Evolutionary conservation across 148 eudicot genomes (phyloP), one percentile per base, ranked within the genome.

Genomic region (Silene latifolia): DNA sequence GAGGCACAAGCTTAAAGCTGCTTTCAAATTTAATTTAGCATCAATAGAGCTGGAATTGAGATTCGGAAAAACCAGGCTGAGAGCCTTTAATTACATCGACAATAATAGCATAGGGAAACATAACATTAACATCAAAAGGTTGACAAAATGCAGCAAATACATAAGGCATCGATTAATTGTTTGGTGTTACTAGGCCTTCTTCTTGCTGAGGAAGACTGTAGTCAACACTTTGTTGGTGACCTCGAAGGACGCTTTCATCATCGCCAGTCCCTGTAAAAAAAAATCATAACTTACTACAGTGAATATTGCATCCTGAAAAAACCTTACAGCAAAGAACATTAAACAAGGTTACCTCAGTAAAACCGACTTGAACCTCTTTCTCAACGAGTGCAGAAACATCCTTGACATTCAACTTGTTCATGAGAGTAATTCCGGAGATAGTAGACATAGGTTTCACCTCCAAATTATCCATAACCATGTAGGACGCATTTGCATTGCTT

Each of bases 171-270:
- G 29, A n/a, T n/a, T 27, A 27, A 27, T 27, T 1, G 29, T 27
- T 1, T 27, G 29, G 3, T 27, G 29, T 3, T 27, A 27, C 29
- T 27, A 27, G 29, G 29, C 0, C 1, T 20, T n/a, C 75, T 54
- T 72, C 67, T 59, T 59, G 39, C 2, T 12, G 47, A 79, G 82
- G 54, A 80, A 80, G 15, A 80, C 82, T 44, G 61, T 27, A 10
- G 82, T 75, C 19, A 80, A 63, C 54, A 80, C 79, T 0, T 61
- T 44, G 56, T 47, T 32, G 14, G 78, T 0, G 11, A 70, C 73
- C 58, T 80, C 76, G 32, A 80, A 64, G 4, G 82, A 80, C 5
- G 79, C 82, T 72, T 80, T 80, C 68, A 76, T 56, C 54, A 80
- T 64, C 1, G 76, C 79, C 24, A 80, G 3, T 27, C 79, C 80